Base-by-base conservation (phyloP, 495 filamentous ascomycete species). In the Astrocystis sublimbata region DNA sequence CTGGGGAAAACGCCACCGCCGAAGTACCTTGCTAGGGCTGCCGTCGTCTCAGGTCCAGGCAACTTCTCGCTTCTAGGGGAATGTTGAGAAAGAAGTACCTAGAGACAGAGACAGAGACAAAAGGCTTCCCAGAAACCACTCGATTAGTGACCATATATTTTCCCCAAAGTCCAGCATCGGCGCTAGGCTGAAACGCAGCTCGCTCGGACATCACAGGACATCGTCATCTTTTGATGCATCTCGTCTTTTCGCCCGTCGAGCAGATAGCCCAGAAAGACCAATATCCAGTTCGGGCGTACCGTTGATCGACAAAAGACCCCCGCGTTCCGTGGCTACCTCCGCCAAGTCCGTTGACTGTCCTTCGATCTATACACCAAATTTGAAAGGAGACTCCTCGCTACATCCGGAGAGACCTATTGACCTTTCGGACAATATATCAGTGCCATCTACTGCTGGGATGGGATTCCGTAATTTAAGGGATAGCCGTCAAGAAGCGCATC, bases 221-320 rank as follows among this genome's bases (percentile, higher is more conserved):
- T 61, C 53, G 8, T 52, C 47, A 33, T 68, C 67, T 3, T 55
- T 72, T 1, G 61, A 68, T 28, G 30, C 65, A 35, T 66, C 67
- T 45, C 67, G 49, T 23, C 46, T 70, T 23, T 43, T 72, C 19
- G 24, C 12, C 1, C n/a, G 50, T 23, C 42, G 63, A 33, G 41
- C 47, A 17, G 26, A 17, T 47, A 60, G 36, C 24, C 35, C 59
- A 6, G 46, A 62, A 40, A 65, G 67, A 13, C 70, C 67, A 42
- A 59, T 58, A 41, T 72, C 70, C 4, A 72, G 67, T 42, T 72
- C 70, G 35, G 65, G 67, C 8, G 65, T 72, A 10, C 55, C 67
- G 23, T 56, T 70, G 15, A 43, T 70, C 13, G 67, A 69, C 51
- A 69, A 62, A 4, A 65, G 23, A 38, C 30, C 63, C 26, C 60